Base-by-base conservation (phyloP, 805 yeast species). In the Ogataea ramenticola region DNA sequence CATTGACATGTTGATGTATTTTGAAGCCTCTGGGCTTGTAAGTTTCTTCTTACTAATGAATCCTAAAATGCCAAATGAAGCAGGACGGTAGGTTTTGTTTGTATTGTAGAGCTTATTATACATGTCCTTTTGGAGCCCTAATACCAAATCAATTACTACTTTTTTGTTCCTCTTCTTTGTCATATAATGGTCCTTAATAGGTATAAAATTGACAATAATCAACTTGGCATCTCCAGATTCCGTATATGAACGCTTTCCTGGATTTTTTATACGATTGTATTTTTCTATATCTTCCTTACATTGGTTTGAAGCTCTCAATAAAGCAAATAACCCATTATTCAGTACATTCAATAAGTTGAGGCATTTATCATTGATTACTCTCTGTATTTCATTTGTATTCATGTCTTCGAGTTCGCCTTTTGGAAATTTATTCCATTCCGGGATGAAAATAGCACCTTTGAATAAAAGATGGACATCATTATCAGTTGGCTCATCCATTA, bases 401-500 rank as follows among this genome's bases (percentile, higher is more conserved):
- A 62, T 36, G 20, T 65, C 65, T 10, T 54, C 53, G 30, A 65
- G 41, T 11, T 40, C 46, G 20, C 60, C 55, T 41, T 60, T 64
- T 8, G 70, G 68, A 31, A 60, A 52, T 30, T 57, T 60, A 43
- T 59, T 54, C 46, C 61, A 70, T 51, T 79, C 85, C 0, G 96
- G 95, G 3, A 86, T 66, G 36, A 86, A 68, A 10, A 39, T 29
- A 14, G 35, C 33, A 19, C 41, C 41, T 29, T 40, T 40, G 53
- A 82, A 77, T 3, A 87, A 81, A 6, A 71, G 61, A 34, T 33
- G 43, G 4, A 40, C 43, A 17, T 22, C 43, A 35, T 33, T 17
- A 2, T 35, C 33, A 14, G 76, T 82, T 10, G 80, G 80, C 14
- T n/a, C 34, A 31, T 68, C 70, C 26, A 84, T 65, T 20, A 78